Percentiles rank a stretch among this genome's conserved stretches.
Evolutionary conservation across 2,329 filamentous ascomycete genomes (phyloP).

Genomic region (Xylariomycetidae sp.): DNA sequence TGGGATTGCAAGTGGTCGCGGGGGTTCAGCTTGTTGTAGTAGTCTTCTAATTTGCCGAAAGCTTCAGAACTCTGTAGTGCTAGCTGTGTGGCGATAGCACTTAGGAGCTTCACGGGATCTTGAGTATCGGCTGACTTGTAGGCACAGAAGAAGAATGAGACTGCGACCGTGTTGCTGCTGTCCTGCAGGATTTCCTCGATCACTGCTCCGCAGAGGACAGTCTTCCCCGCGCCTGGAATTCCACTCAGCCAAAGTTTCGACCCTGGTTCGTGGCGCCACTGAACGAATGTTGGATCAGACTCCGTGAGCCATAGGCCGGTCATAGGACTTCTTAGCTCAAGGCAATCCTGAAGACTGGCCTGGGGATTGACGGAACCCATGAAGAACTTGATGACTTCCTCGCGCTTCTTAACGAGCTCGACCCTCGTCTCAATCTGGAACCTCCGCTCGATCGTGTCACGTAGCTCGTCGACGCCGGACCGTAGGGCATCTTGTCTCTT

Average conservation of each 20-base stretch:
- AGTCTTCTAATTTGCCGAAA: conserved; percentile 4
- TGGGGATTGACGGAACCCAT: background rate
- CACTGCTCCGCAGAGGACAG: conserved; percentile 4
- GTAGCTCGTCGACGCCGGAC: background rate
- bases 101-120: conserved; percentile 2
- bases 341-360: conserved; percentile 3
- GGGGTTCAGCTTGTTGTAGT: conserved; percentile 5
- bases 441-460: background rate
- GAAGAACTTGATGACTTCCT: conserved; percentile 2
- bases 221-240: conserved; percentile 10
- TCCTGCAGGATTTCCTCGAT: conserved; percentile 4
- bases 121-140: conserved; percentile 6
- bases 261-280: conserved; percentile 5
- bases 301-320: conserved; percentile 10
- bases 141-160: conserved; percentile 10
- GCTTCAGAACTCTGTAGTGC: conserved; percentile 7
- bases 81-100: conserved; percentile 6
- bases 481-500: background rate
- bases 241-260: conserved; percentile 9
- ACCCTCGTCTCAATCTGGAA: background rate
- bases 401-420: conserved; percentile 11
- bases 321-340: conserved; percentile 4
- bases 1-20: background rate
- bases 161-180: conserved; percentile 1
- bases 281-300: background rate